Evolutionary conservation across 257 asterid genomes (phyloP).

Genomic region (Solanum clarkiae): DNA sequence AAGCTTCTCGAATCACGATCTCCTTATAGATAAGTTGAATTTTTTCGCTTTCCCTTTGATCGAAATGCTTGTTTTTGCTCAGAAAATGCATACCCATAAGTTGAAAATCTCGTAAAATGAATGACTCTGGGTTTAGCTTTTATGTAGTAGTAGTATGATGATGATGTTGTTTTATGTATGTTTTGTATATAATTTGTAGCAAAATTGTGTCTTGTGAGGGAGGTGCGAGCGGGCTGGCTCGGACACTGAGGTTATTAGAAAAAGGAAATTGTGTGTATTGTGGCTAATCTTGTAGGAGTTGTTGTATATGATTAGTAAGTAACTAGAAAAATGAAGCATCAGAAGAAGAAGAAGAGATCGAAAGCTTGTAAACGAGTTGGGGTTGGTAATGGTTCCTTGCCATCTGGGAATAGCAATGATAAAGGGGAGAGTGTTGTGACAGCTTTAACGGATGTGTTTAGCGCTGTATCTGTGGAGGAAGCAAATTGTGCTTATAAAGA

Average conservation of each 20-base stretch:
- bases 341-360: slow-evolving; percentile 55
- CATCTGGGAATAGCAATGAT: slow-evolving; percentile 1
- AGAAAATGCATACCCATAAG: background rate
- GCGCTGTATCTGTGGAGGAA: slow-evolving; percentile 40
- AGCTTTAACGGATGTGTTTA: slow-evolving; percentile 32
- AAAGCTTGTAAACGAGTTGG: slow-evolving; percentile 20
- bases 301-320: background rate
- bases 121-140: background rate
- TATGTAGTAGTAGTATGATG: background rate
- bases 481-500: slow-evolving; percentile 32
- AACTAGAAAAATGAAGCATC: slow-evolving; percentile 25
- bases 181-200: background rate
- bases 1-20: background rate
- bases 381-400: background rate
- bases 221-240: background rate
- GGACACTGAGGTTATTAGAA: background rate
- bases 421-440: slow-evolving; percentile 9
- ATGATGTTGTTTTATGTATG: background rate
- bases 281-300: background rate
- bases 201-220: background rate
- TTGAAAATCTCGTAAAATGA: background rate
- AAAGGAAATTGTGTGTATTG: background rate
- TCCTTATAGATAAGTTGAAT: background rate
- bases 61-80: background rate
- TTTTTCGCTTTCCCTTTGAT: background rate